Percentiles rank a stretch among this genome's conserved stretches.
Evolutionary conservation across 768 basidiomycete species (phyloP).

Genomic region (Omphalotus guepiniiformis): DNA sequence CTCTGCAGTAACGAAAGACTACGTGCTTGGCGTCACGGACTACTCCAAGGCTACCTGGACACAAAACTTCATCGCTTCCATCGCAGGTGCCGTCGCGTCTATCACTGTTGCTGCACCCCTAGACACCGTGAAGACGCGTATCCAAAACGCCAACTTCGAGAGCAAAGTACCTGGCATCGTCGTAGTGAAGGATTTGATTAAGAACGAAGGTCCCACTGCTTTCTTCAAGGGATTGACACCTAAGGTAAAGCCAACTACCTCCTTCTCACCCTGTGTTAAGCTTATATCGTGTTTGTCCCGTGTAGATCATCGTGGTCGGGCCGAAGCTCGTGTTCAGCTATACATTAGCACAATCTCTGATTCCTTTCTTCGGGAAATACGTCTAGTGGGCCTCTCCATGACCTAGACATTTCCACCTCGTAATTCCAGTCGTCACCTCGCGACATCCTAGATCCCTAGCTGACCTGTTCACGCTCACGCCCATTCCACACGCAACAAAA

Average conservation of each 20-base stretch:
- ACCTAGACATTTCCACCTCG: no score
- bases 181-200: conserved; percentile 81
- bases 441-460: no score
- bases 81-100: conserved; percentile 91
- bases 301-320: conserved; percentile 88
- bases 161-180: conserved; percentile 73
- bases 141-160: conserved; percentile 98
- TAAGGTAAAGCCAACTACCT: conserved; percentile 51
- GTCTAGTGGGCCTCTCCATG: conserved; percentile 48
- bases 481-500: no score
- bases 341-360: conserved; percentile 93
- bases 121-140: conserved; percentile 94
- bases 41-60: conserved; percentile 95
- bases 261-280: conserved; percentile 29
- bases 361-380: conserved; percentile 87
- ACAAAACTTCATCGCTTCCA: conserved; percentile 95
- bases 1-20: conserved; percentile 92
- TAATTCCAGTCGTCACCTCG: no score
- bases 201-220: conserved; percentile 76
- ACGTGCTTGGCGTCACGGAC: conserved; percentile 81
- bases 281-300: background rate
- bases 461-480: no score
- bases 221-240: conserved; percentile 98
- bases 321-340: conserved; percentile 98
- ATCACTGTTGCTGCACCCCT: conserved; percentile 96